Evolutionary conservation across 2,329 filamentous ascomycete genomes (phyloP).

Genomic region (Aurifilum marmelostoma): DNA sequence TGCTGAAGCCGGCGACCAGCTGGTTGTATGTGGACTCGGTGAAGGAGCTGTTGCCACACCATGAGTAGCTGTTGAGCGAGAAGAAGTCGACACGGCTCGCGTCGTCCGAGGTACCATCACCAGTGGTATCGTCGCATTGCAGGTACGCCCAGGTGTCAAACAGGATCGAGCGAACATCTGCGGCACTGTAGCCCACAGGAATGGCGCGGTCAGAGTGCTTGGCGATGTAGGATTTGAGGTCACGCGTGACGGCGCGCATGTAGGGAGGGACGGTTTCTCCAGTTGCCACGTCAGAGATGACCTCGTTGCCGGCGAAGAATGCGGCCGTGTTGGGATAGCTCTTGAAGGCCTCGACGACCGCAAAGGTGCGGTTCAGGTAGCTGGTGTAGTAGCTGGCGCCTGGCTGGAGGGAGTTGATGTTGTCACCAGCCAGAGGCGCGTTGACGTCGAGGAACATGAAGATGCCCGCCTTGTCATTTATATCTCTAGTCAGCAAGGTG

Average conservation of each 20-base stretch:
- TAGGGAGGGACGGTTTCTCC: constrained; percentile 69
- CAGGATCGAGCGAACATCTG: constrained; percentile 74
- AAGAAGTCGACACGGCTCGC: constrained; percentile 74
- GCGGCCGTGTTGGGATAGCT: constrained; percentile 68
- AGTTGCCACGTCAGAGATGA: constrained; percentile 68
- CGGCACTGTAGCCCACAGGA: constrained; percentile 80
- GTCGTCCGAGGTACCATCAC: constrained; percentile 56
- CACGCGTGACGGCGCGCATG: constrained; percentile 73
- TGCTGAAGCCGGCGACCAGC: constrained; percentile 66
- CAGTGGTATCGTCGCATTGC: constrained; percentile 57
- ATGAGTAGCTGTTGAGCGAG: constrained; percentile 76
- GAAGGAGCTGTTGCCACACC: constrained; percentile 62
- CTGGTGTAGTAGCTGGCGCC: constrained; percentile 62
- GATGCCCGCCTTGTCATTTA: constrained; percentile 56
- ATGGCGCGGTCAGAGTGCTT: constrained; percentile 69
- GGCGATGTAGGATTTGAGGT: constrained; percentile 80
- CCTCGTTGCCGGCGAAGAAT: constrained; percentile 81
- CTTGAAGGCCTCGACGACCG: constrained; percentile 68
- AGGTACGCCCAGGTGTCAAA: constrained; percentile 78
- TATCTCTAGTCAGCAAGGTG: constrained; percentile 3
- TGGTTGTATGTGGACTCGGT: constrained; percentile 57
- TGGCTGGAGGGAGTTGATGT: constrained; percentile 57
- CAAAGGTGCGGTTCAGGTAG: constrained; percentile 69
- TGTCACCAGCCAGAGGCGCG: constrained; percentile 63
- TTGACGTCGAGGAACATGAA: constrained; percentile 73